These are phyloP conservation scores for Claviceps sp. DNA, from an alignment of 2,329 filamentous ascomycete genomes.

Conservation along the genomic window DNA sequence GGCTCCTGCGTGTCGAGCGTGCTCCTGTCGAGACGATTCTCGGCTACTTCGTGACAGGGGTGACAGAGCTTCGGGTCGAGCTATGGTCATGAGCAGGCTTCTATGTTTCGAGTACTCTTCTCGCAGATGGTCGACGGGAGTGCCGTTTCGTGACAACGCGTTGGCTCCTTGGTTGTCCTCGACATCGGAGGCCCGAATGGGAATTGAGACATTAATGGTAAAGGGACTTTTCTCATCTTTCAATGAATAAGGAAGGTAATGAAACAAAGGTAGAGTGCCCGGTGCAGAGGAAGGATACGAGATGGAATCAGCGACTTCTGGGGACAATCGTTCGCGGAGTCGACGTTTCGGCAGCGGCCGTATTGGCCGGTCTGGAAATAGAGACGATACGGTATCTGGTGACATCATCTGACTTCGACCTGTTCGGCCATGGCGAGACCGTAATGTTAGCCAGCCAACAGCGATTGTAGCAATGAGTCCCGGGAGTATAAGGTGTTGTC, in stretches of 20 bases:
- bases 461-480: constrained; percentile 7
- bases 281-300: constrained; percentile 68
- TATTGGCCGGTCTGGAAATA: constrained; percentile 84
- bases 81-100: constrained; percentile 29
- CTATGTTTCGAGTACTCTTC: constrained; percentile 40
- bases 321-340: constrained; percentile 74
- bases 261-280: constrained; percentile 61
- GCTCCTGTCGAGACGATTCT: constrained; percentile 30
- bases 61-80: constrained; percentile 31
- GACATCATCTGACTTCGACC: constrained; percentile 43
- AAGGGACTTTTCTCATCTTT: constrained; percentile 28
- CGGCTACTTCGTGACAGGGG: constrained; percentile 29
- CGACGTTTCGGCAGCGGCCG: constrained; percentile 81
- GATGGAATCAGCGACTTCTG: constrained; percentile 71
- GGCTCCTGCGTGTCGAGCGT: constrained; percentile 30
- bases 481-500: constrained; percentile 7
- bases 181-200: neutral
- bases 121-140: constrained; percentile 22
- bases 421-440: constrained; percentile 15
- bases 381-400: constrained; percentile 63
- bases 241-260: constrained; percentile 36
- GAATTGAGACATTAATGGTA: constrained; percentile 5
- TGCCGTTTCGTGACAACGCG: constrained; percentile 13
- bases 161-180: neutral
- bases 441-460: constrained; percentile 17